Conservation (phyloP, 495 filamentous ascomycete genomes). For the Eremomyces bilateralis region DNA sequence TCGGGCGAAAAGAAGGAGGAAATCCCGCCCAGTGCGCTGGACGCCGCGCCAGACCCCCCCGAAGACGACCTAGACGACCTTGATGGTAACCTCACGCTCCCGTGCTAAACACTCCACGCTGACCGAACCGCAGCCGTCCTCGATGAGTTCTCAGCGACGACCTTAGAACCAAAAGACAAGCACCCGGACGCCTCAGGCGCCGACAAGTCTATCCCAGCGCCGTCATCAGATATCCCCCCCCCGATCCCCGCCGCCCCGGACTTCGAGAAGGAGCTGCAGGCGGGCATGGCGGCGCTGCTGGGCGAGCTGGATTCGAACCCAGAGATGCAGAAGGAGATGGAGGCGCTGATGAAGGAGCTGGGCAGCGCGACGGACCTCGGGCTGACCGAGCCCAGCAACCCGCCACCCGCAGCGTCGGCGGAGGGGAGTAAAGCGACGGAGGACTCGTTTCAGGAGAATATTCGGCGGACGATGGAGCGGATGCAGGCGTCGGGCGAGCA, state of each 20-base stretch:
- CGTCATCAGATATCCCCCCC: conserved; percentile 8
- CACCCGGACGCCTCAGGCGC: conserved; percentile 12
- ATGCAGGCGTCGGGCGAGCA: conserved; percentile 74
- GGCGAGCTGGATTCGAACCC: conserved; percentile 41
- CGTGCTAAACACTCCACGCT: neutral
- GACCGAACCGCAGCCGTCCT: conserved; percentile 44
- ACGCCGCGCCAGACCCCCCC: conserved; percentile 49
- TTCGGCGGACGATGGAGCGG: conserved; percentile 74
- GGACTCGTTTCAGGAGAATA: conserved; percentile 72
- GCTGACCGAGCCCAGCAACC: neutral
- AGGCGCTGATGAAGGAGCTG: conserved; percentile 63
- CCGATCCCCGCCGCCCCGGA: conserved; percentile 6
- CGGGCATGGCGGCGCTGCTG: conserved; percentile 68
- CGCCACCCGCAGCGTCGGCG: conserved; percentile 7
- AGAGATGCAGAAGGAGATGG: conserved; percentile 72
- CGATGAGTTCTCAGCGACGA: conserved; percentile 55
- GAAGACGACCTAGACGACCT: conserved; percentile 82
- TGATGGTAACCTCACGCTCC: conserved; percentile 37
- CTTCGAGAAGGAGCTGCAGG: conserved; percentile 65
- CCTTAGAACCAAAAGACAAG: conserved; percentile 25
- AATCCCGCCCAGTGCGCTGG: conserved; percentile 10
- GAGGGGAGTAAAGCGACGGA: conserved; percentile 14
- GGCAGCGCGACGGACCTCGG: conserved; percentile 22
- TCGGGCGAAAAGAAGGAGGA: conserved; percentile 2
- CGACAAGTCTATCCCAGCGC: conserved; percentile 17